Evolutionary conservation across 1,284 basidiomycete genomes (phyloP), one percentile per base, ranked within the genome.

Genomic region (Boletus smithii): DNA sequence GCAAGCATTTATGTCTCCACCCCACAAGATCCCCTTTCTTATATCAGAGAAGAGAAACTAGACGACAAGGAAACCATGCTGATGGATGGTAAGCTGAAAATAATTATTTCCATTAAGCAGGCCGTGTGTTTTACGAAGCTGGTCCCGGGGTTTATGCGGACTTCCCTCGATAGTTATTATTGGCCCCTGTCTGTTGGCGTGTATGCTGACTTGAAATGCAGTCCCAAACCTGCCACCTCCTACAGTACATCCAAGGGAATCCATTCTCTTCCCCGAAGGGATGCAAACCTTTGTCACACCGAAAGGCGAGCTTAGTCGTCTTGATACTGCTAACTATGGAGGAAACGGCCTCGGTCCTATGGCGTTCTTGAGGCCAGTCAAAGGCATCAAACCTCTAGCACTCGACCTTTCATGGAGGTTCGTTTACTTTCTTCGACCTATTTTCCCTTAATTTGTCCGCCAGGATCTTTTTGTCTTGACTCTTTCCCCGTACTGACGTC

Each of bases 381-480:
- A 77, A 55, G 84, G 83, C 1, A 63, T 80, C 14, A 75, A 78
- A 49, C 72, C 82, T 10, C 69, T 87, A 7, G 73, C 74, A 29
- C 68, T 87, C 17, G 73, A 77, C 37, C 66, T 88, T 38, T 80
- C 81, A n/a, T 88, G 85, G 85, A 73, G 77, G 85, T 85, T 44
- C 41, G 75, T 60, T 27, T 39, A 7, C 43, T 48, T 49, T 60
- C 17, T 31, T 44, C 14, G 42, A 40, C 24, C 30, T 8, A 17
- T 34, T 29, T 44, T 13, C 32, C 40, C 24, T 34, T 16, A 10
- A 22, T 35, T 32, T 22, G 18, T 31, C 39, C 9, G 4, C 23
- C 7, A 27, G 23, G n/a, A 17, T 42, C 18, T 13, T 43, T 35
- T 42, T 33, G 23, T 22, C 23, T 32, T 24, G 18, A 31, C 14